Conservation (phyloP, 495 filamentous ascomycete species). For the Entonaema liquescens region DNA sequence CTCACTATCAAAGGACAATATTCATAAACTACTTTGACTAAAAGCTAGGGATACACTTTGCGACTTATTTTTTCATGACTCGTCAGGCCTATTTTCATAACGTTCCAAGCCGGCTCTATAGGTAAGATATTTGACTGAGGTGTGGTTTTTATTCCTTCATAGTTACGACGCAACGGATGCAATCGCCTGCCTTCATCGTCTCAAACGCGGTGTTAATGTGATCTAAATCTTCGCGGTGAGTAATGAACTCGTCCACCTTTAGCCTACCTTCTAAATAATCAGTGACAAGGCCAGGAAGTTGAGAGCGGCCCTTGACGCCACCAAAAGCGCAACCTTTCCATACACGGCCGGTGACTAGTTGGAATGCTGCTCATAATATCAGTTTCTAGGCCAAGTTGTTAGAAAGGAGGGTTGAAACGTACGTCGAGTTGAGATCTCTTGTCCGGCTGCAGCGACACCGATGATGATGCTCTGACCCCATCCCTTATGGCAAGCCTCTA, state of each 20-base stretch:
- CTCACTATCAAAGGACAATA: not conserved
- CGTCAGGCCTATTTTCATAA: constrained; percentile 14
- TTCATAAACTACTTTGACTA: not conserved
- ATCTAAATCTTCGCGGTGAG: constrained; percentile 81
- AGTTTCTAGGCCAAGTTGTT: constrained; percentile 21
- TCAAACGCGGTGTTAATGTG: constrained; percentile 91
- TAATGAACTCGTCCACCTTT: constrained; percentile 99
- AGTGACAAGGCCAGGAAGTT: constrained; percentile 85
- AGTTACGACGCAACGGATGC: constrained; percentile 83
- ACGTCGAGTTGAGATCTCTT: constrained; percentile 97
- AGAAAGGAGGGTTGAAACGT: constrained; percentile 54
- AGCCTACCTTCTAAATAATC: constrained; percentile 90
- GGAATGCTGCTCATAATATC: constrained; percentile 76
- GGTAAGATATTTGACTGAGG: constrained; percentile 10
- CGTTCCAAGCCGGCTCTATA: constrained; percentile 7
- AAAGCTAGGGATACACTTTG: constrained; percentile 17
- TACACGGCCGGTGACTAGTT: constrained; percentile 95
- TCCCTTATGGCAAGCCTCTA: constrained; percentile 99
- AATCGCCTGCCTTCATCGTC: constrained; percentile 95
- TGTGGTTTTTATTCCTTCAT: constrained; percentile 55
- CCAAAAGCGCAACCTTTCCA: constrained; percentile 99
- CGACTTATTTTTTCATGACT: constrained; percentile 31
- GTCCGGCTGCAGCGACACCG: constrained; percentile 94
- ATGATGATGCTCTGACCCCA: constrained; percentile 99
- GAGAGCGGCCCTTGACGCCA: constrained; percentile 95